Evolutionary conservation across 2,329 filamentous ascomycete genomes (phyloP), one percentile per base, ranked within the genome.

Genomic region (Madurella fahalii): DNA sequence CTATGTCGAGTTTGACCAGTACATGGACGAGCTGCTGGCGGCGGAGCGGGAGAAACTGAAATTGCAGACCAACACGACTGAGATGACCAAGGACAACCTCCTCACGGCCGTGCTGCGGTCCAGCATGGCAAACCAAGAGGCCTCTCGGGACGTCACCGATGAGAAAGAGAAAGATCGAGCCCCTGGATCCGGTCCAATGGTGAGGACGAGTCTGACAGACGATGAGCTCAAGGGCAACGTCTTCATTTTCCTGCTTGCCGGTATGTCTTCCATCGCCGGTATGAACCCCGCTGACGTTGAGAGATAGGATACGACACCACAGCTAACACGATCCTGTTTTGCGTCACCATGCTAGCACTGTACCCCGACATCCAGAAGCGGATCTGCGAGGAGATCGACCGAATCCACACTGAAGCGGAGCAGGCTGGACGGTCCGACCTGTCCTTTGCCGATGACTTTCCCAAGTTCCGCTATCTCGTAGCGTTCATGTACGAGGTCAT

Each of bases 171-270:
- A n/a, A n/a, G n/a, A n/a, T n/a, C n/a, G n/a, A n/a, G n/a, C n/a
- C n/a, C n/a, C 15, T 18, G 30, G 8, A 13, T 17, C 20, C 4
- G 39, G 18, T 5, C 20, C 15, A 7, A 20, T 5, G 17, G 37
- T 9, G 2, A 40, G 47, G 20, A 49, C 32, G 30, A 25, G 47
- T 7, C 17, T 49, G 13, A 49, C 32, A 4, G 47, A 49, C 7
- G 34, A 49, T 5, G 47, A 49, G 32, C n/a, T 49, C 2, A 40
- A 34, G 32, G 47, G 47, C 9, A 49, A 49, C 40, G 20, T 49
- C 2, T 49, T 49, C n/a, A 49, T 49, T 30, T 49, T 34, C 34
- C 30, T 49, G 16, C 47, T 49, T 18, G 47, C 32, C 11, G 47
- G 47, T 49, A 30, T n/a, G 47, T 40, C n/a, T n/a, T n/a, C n/a